Base-by-base conservation (phyloP, 306 rosid species). In the Sicyos edulis region DNA sequence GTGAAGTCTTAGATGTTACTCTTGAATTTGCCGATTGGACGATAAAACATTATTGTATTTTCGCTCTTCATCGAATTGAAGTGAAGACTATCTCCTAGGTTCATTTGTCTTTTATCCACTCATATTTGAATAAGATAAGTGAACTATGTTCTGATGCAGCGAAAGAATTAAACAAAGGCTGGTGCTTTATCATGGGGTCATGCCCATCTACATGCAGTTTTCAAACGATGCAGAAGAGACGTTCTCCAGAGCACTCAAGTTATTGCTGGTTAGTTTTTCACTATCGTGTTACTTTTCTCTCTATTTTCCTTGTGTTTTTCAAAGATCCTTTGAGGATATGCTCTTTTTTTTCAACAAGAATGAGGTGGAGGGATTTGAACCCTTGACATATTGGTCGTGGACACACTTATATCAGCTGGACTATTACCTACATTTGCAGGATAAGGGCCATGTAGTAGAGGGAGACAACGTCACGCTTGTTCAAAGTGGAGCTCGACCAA, bases 401-500 rank as follows among this genome's bases (percentile, higher is more conserved):
- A 26, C 29, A 26, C 29, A 26, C 29, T 26, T 26, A 26, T 26
- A 26, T 26, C 29, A 26, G 29, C 3, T 26, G 29, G 29, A 3
- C 29, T 26, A 26, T 26, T 26, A 1, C 45, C 45, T 50, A 47
- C 77, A 61, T 67, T 81, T 78, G 10, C 80, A 93, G 99, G 88
- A 76, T 29, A 80, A 89, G 74, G 89, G 87, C 54, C 91, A 80
- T 66, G 72, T 91, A 80, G 82, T 79, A 19, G 88, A 83, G 77
- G 97, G 88, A 51, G 86, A 88, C 55, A 54, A 76, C 79, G 96
- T 91, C 49, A 91, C 97, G 11, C 89, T 93, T 59, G 99, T 93
- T 67, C 99, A 93, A 87, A 93, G 99, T 74, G 99, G 96, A 49
- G 95, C 91, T 47, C 97, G 88, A 75, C 95, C 96, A 76, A 93